Base-by-base conservation (phyloP, 257 asterid genomes). In the Ligustrum vulgare region DNA sequence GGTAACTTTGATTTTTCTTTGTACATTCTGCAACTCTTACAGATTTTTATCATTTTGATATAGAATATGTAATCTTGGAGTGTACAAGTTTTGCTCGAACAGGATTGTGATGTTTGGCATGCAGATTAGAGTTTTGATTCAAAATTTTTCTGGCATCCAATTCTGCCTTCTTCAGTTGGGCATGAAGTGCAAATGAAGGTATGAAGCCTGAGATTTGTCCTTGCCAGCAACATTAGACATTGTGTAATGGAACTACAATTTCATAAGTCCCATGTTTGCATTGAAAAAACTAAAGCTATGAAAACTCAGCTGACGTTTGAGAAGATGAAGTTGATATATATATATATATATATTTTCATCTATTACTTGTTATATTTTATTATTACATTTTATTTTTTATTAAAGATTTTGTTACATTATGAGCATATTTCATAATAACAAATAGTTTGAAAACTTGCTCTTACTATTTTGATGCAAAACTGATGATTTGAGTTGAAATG, bases 11-110 rank as follows among this genome's bases (percentile, higher is more conserved):
- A 67, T 67, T 64, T 81, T 71, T 76, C 72, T 60, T 72, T 84
- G 86, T 81, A 82, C 76, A 86, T 80, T 43, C 69, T 76, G 54
- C 15, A 78, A 58, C 70, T 71, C 28, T 70, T 74, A 49, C 68
- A 60, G 73, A 51, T 67, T 70, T 58, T 34, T 37, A 58, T 66
- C 18, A 69, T 54, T 69, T 70, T 39, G 67, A 41, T 10, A 43
- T 65, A 25, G n/a, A 47, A 28, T 54, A 60, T 8, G 64, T 56
- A 2, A 56, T n/a, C 34, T 8, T 18, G 25, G 32, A 60, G 4
- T 45, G 18, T 45, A 45, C 15, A 56, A 56, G 23, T 56, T n/a
- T 20, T 56, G 13, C 32, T 56, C 5, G 60, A 31, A 23, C 13
- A 22, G 49, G 20, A 49, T 49, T 54, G 36, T 43, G n/a, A 43